A percentile compares a stretch with the other conserved stretches of the same genome.
Conservation (phyloP, 1,284 basidiomycete genomes). For the Cystobasidium slooffiae region DNA sequence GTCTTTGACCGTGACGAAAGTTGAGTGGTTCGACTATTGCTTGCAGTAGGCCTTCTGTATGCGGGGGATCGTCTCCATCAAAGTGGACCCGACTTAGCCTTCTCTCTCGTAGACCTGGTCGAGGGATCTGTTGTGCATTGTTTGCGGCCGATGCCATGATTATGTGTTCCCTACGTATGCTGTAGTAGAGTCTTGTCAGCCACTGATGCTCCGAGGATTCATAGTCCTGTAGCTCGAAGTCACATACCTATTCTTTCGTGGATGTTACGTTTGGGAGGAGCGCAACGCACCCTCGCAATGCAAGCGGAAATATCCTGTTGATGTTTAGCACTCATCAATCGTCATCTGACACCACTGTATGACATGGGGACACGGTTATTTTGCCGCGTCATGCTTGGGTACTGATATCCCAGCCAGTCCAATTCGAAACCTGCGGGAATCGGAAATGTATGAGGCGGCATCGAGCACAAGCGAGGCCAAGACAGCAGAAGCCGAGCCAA, state of each 20-base stretch:
- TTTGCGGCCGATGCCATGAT: neutral
- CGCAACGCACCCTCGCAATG: too few relatives aligned
- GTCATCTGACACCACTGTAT: conserved; percentile 1
- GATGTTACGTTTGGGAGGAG: too few relatives aligned
- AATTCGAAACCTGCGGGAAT: conserved; percentile 1
- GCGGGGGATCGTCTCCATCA: conserved; percentile 18
- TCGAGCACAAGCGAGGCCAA: conserved; percentile 10
- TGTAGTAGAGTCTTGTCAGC: neutral
- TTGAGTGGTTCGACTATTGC: conserved; percentile 15
- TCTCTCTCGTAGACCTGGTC: conserved; percentile 25
- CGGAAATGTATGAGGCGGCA: neutral
- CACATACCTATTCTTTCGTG: too few relatives aligned
- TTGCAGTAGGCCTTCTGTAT: neutral
- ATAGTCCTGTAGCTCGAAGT: too few relatives aligned
- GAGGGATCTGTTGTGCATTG: neutral
- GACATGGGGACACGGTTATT: neutral
- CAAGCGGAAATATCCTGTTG: neutral
- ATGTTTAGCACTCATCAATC: conserved; percentile 5
- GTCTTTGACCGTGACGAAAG: conserved; percentile 3
- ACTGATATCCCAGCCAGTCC: conserved; percentile 9
- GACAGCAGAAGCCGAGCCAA: too few relatives aligned
- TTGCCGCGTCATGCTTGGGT: conserved; percentile 11
- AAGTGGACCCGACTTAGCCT: conserved; percentile 29
- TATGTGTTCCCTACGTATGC: neutral
- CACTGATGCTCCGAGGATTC: too few relatives aligned